Evolutionary conservation across 1,139 yeast species (phyloP), one percentile per base, ranked within the genome.

Genomic region (Magnusiomyces starmeri): DNA sequence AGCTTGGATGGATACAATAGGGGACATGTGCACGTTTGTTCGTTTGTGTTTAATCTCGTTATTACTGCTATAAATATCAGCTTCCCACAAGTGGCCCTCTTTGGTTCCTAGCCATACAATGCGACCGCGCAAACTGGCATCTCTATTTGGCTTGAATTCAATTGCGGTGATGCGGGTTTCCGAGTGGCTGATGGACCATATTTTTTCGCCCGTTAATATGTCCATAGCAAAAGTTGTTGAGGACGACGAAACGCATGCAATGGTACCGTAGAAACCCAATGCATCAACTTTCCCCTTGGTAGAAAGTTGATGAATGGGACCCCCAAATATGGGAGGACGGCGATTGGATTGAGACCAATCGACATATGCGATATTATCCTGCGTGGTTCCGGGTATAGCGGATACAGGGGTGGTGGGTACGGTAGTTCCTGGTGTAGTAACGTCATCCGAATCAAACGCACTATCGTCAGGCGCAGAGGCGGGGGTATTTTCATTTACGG

Each of bases 71-170:
- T 25, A 29, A 24, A 65, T 27, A 51, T 61, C 64, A 1, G 65
- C 56, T 52, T 68, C 71, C 60, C 67, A 62, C 12, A 70, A 43
- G 14, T 60, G 59, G 3, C 74, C 74, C 18, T 70, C 72, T 51
- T 64, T 66, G 6, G 71, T 65, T 1, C 74, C 74, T 1, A 68
- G 54, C 73, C 73, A 70, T 9, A 70, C 50, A 18, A 57, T 54
- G 2, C 56, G 53, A 4, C 64, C 64, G 16, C 41, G 34, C 39
- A 43, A 14, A 2, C 18, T 29, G 21, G 61, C 60, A 6, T 61
- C 62, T 4, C 46, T 52, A 6, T 48, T 51, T 2, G 55, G 49
- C 57, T 51, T 29, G 56, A 62, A 51, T 51, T 59, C 62, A 26
- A 63, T 51, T 4, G 70, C 64, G 2, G 69, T 59, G 26, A 65